Evolutionary conservation across 2,329 filamentous ascomycete genomes (phyloP), one percentile per base, ranked within the genome.

Genomic region (Nannizzia gypsea): DNA sequence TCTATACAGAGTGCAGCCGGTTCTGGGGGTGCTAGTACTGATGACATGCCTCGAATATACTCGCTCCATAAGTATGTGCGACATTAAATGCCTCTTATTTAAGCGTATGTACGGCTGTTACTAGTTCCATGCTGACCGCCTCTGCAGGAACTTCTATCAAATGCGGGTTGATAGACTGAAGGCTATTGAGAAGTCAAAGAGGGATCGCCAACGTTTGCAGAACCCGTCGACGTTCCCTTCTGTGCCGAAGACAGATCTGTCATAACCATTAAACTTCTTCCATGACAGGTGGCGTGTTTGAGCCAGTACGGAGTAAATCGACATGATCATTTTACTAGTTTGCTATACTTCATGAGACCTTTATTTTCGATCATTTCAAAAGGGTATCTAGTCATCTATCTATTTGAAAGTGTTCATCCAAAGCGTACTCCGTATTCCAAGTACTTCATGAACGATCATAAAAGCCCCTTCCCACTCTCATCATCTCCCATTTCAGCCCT

Each of bases 211-310:
- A 71, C 83, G 90, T 50, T 73, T 95, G 62, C 86, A 83, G 63
- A 87, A 90, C 68, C 88, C 90, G 1, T 82, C 80, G 26, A 83
- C 87, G 61, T 97, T 97, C 68, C 93, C 93, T 1, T 87, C 88
- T 46, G 90, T 93, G 0, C 92, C 92, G 1, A 87, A 83, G 57
- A 81, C 81, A 44, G 73, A 73, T 20, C 62, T 75, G 20, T 50
- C 44, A 15, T 50, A 24, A 26, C 31, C 31, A 13, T 36, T 48
- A 5, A 26, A 50, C 5, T 28, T 9, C 5, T 28, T 9, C 44
- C n/a, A n/a, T 42, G 44, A 50, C 20, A 26, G 22, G 42, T 46
- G 20, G 44, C 44, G 20, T 46, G 42, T 46, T 46, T 46, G 9
- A 17, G 31, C 31, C 31, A 36, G 31, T 36, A 36, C 13, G n/a